A percentile compares a stretch with the other conserved stretches of the same genome.
Evolutionary conservation across 176 grass and related monocot genomes (phyloP).

Genomic region (Alopecurus myosuroides): DNA sequence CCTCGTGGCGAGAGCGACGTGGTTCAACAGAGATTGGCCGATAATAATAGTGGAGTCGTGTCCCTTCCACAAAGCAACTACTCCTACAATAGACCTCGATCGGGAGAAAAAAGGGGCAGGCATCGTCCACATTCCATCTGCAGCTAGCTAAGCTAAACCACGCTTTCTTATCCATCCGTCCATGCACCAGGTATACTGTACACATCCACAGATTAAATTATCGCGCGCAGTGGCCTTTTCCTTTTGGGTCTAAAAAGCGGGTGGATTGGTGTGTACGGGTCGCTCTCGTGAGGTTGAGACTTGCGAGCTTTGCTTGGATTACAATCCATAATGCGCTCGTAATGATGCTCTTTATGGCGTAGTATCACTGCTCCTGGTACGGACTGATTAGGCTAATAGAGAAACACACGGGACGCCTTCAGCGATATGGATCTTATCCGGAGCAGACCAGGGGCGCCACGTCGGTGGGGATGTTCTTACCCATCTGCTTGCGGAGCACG

Average conservation of each 20-base stretch:
- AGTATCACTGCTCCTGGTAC: background rate
- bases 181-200: no score
- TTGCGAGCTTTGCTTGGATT: conserved; percentile 24
- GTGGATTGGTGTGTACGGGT: background rate
- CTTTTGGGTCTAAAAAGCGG: background rate
- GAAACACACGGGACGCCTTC: background rate
- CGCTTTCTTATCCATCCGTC: background rate
- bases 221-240: background rate
- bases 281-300: background rate
- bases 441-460: background rate
- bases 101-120: background rate
- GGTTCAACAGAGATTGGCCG: background rate
- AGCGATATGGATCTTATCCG: background rate
- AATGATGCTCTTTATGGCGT: conserved; percentile 18
- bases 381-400: background rate
- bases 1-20: background rate
- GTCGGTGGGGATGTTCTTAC: background rate
- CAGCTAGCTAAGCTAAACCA: background rate
- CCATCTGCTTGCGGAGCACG: no score
- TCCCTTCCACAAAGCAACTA: background rate
- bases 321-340: conserved; percentile 21
- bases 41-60: background rate
- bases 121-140: conserved; percentile 11
- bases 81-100: no score
- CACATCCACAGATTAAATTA: background rate